Evolutionary conservation across 1,284 basidiomycete species (phyloP).

Genomic region (Xanthoconium separans): DNA sequence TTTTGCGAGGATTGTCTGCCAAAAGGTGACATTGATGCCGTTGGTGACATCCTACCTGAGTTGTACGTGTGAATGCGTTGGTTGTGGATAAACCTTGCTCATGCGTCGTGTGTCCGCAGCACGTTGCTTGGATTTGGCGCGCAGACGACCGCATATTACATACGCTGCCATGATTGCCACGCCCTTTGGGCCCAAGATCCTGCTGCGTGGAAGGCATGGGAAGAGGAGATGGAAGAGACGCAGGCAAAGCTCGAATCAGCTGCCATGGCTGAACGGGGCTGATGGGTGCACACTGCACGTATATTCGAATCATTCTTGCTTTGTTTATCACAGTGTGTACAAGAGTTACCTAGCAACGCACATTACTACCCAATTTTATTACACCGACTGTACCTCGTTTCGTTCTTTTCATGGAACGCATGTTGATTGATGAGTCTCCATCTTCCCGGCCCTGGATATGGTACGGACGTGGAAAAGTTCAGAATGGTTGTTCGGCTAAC

Average conservation of each 20-base stretch:
- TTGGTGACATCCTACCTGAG: conserved; percentile 57
- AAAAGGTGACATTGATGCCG: conserved; percentile 43
- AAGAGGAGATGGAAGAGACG: conserved; percentile 38
- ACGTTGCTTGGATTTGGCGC: conserved; percentile 40
- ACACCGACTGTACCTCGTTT: background rate
- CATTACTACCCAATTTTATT: background rate
- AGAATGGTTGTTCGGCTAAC: conserved; percentile 50
- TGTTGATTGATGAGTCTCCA: background rate
- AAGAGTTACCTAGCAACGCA: background rate
- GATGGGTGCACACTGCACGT: too few species aligned
- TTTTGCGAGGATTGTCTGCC: conserved; percentile 63
- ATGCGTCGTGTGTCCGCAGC: conserved; percentile 28
- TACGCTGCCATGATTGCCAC: conserved; percentile 48
- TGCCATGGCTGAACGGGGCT: conserved; percentile 1
- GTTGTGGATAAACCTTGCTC: conserved; percentile 6
- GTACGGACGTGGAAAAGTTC: conserved; percentile 1
- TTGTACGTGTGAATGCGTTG: conserved; percentile 40
- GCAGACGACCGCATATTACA: conserved; percentile 42
- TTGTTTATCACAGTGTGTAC: background rate
- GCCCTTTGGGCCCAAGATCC: conserved; percentile 34
- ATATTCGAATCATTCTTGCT: background rate
- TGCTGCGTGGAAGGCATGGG: conserved; percentile 35
- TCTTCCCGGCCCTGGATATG: background rate
- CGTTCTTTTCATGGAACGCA: background rate
- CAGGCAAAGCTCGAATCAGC: conserved; percentile 29